Evolutionary conservation across 495 filamentous ascomycete genomes (phyloP).

Genomic region (Penicillium manginii): DNA sequence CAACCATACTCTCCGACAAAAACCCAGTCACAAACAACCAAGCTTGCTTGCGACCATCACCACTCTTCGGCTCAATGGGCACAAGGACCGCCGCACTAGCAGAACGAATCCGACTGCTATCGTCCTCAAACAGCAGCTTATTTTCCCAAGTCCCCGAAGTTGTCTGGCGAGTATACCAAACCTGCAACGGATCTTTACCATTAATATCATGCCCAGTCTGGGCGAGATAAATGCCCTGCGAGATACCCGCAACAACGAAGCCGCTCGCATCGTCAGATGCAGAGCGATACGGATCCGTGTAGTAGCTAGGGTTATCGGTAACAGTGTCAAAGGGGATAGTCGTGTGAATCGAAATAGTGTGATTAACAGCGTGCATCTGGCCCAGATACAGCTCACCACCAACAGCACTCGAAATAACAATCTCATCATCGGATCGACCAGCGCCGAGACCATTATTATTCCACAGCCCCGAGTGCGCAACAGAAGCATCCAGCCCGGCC

Average conservation of each 20-base stretch:
- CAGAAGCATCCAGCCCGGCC: constrained; percentile 44
- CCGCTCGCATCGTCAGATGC: constrained; percentile 54
- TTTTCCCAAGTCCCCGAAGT: constrained; percentile 40
- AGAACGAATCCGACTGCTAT: constrained; percentile 53
- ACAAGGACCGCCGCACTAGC: constrained; percentile 59
- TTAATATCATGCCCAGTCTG: constrained; percentile 37
- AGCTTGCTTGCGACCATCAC: constrained; percentile 46
- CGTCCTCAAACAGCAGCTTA: constrained; percentile 60
- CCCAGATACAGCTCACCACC: constrained; percentile 40
- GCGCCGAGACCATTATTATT: constrained; percentile 64
- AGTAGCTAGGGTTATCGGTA: constrained; percentile 64
- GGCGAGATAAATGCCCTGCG: constrained; percentile 39
- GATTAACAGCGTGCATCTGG: constrained; percentile 20
- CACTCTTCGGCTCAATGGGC: constrained; percentile 46
- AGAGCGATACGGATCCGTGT: constrained; percentile 44
- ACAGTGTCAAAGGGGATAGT: constrained; percentile 44
- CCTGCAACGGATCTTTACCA: constrained; percentile 47
- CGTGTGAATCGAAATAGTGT: constrained; percentile 46
- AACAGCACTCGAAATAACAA: constrained; percentile 50
- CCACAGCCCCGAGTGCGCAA: constrained; percentile 46
- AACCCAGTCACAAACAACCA: constrained; percentile 65
- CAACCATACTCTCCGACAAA: constrained; percentile 54
- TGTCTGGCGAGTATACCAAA: constrained; percentile 47
- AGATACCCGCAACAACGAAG: constrained; percentile 55
- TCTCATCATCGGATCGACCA: constrained; percentile 47